Percentiles rank a stretch among this genome's conserved stretches.
Conservation (phyloP, 495 filamentous ascomycete genomes). For the Bryoglossum gracile region DNA sequence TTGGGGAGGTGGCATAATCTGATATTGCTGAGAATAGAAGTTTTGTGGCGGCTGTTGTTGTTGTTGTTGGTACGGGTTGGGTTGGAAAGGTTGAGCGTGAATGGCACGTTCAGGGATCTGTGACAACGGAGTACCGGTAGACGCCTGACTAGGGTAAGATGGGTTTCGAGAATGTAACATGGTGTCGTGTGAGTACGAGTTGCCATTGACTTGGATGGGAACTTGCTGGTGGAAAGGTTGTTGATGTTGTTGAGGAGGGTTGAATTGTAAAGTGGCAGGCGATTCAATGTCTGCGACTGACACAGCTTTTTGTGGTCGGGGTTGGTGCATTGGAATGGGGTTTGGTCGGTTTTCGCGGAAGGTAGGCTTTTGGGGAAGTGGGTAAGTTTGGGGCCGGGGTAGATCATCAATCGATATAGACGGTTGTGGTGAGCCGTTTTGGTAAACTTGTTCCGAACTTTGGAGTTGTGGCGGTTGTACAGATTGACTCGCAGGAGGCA, state of each 20-base stretch:
- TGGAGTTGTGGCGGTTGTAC: slow-evolving; percentile 20
- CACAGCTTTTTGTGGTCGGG: slow-evolving; percentile 87
- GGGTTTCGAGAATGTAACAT: slow-evolving; percentile 56
- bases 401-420: slow-evolving; percentile 29
- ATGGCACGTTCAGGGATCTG: slow-evolving; percentile 93
- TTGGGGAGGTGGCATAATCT: slow-evolving; percentile 40
- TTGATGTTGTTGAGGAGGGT: slow-evolving; percentile 56
- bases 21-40: slow-evolving; percentile 52
- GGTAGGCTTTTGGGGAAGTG: slow-evolving; percentile 60
- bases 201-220: slow-evolving; percentile 57
- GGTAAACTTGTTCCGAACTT: slow-evolving; percentile 13
- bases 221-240: slow-evolving; percentile 93
- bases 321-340: slow-evolving; percentile 88
- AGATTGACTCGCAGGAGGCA: slow-evolving; percentile 53
- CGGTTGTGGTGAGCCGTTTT: slow-evolving; percentile 22
- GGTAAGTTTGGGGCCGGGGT: slow-evolving; percentile 49
- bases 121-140: slow-evolving; percentile 79
- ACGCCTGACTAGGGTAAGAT: slow-evolving; percentile 70
- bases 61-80: slow-evolving; percentile 46
- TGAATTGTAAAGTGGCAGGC: slow-evolving; percentile 61
- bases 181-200: slow-evolving; percentile 45
- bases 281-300: slow-evolving; percentile 93
- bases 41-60: slow-evolving; percentile 42
- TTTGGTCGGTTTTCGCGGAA: slow-evolving; percentile 72
- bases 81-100: slow-evolving; percentile 88